Evolutionary conservation across 139 green algal species (phyloP).

Genomic region (Micractinium conductrix): DNA sequence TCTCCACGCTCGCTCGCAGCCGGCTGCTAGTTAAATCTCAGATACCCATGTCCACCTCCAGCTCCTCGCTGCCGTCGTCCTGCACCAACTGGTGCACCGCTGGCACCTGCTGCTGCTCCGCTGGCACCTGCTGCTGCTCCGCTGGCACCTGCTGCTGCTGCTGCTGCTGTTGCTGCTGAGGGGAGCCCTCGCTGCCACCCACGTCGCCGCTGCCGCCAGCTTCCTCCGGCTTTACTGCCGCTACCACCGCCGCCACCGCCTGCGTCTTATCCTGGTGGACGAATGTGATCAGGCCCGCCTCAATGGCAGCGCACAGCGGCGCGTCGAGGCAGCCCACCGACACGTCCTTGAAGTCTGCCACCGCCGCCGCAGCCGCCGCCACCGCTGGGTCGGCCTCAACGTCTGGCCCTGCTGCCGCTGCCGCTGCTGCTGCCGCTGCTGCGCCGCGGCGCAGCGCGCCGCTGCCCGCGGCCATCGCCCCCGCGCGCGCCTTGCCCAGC

Average conservation of each 20-base stretch:
- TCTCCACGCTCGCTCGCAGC: no score
- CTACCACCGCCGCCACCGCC: neutral
- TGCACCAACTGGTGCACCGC: neutral
- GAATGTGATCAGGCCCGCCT: conserved; percentile 41
- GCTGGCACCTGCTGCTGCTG: neutral
- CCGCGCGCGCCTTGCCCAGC: neutral
- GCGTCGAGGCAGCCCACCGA: conserved; percentile 24
- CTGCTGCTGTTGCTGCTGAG: neutral
- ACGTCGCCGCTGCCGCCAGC: no score
- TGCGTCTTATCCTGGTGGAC: conserved; percentile 38
- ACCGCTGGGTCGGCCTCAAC: neutral
- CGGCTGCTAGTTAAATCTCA: no score
- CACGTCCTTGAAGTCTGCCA: conserved; percentile 33
- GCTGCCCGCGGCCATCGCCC: conserved; percentile 2
- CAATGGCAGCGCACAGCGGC: conserved; percentile 40
- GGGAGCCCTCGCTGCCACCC: no score
- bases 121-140: neutral
- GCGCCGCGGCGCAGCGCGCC: neutral
- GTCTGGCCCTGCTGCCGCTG: neutral
- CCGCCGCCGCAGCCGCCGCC: neutral
- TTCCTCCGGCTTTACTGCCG: no score
- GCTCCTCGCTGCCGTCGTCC: no score
- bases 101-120: neutral
- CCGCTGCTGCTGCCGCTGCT: neutral
- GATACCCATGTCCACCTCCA: no score